These are phyloP conservation scores for Hymenoscyphus repandus DNA, from an alignment of 2,329 filamentous ascomycete genomes.

Conservation along the genomic window DNA sequence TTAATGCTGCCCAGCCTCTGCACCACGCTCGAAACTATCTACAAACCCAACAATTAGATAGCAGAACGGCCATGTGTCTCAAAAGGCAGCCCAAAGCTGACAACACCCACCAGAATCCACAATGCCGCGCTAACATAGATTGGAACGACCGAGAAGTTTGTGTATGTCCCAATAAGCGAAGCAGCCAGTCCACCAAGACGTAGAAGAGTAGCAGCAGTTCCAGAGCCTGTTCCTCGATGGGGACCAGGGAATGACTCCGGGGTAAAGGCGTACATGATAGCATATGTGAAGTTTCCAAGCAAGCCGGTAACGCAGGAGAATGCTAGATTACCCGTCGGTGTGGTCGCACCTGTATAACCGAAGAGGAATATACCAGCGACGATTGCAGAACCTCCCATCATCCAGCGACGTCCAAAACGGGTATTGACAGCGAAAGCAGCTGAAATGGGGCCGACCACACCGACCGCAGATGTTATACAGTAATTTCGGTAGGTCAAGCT, in stretches of 20 bases:
- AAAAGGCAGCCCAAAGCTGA: conserved; percentile 39
- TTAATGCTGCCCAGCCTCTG: too few species aligned
- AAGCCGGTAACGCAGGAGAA: conserved; percentile 24
- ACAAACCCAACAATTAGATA: neutral
- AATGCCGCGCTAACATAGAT: conserved; percentile 41
- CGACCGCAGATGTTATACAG: conserved; percentile 5
- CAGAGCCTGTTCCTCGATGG: conserved; percentile 48
- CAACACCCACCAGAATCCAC: conserved; percentile 38
- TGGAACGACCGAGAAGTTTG: conserved; percentile 38
- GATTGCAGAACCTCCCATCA: conserved; percentile 12
- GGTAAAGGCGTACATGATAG: conserved; percentile 42
- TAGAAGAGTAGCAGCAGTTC: conserved; percentile 37
- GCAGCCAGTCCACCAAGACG: conserved; percentile 37
- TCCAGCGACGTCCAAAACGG: conserved; percentile 7
- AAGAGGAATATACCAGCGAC: conserved; percentile 20
- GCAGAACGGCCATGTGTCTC: conserved; percentile 36
- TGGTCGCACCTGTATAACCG: conserved; percentile 21
- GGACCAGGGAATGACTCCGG: conserved; percentile 54
- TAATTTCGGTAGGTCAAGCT: conserved; percentile 10
- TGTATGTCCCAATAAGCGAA: conserved; percentile 39
- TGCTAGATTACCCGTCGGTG: conserved; percentile 18
- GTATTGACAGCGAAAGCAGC: conserved; percentile 10
- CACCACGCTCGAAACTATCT: too few species aligned
- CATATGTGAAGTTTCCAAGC: conserved; percentile 21
- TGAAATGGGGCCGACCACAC: conserved; percentile 6